Evolutionary conservation across 2,329 filamentous ascomycete genomes (phyloP), one percentile per base, ranked within the genome.

Genomic region (Blastomyces gilchristii): DNA sequence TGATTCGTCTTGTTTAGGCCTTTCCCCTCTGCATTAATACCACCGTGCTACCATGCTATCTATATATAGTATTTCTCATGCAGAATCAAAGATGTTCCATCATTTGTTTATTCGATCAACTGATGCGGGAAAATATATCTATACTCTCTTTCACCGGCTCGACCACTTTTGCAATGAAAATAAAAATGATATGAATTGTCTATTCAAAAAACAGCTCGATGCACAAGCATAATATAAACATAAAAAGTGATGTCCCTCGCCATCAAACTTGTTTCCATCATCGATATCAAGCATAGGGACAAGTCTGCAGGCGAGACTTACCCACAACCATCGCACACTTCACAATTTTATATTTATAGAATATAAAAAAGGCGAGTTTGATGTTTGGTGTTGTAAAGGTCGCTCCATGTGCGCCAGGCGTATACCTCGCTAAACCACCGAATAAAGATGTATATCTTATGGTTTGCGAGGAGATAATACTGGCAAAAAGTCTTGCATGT

Each of bases 401-500:
- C 43, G 34, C 78, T 94, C 82, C 71, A 77, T 96, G 82, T 96
- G 82, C 89, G 91, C 91, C 85, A 92, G 84, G 85, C 86, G 89
- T 96, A 86, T 96, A 96, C 87, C 91, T 90, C 85, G 85, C 85
- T 83, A 64, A 57, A 67, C 64, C 66, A 68, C 67, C 65, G 64
- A 67, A 65, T 61, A 67, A 71, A 66, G 67, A 72, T 71, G 1
- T 65, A 66, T 68, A 64, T 59, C 67, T 71, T 70, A 79, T 82
- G 88, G 85, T 87, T 84, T 82, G 87, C 85, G 86, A 87, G 90
- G 89, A 88, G 90, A 96, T 96, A 79, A 91, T 85, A 79, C 83
- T 88, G 86, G 90, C 90, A 89, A 79, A 37, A 74, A 63, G 41
- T 65, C 18, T 16, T 31, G 14, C 41, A 47, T 14, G 5, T 11